Evolutionary conservation across 345 rosid species (phyloP).

Genomic region (Erodium maritimum): DNA sequence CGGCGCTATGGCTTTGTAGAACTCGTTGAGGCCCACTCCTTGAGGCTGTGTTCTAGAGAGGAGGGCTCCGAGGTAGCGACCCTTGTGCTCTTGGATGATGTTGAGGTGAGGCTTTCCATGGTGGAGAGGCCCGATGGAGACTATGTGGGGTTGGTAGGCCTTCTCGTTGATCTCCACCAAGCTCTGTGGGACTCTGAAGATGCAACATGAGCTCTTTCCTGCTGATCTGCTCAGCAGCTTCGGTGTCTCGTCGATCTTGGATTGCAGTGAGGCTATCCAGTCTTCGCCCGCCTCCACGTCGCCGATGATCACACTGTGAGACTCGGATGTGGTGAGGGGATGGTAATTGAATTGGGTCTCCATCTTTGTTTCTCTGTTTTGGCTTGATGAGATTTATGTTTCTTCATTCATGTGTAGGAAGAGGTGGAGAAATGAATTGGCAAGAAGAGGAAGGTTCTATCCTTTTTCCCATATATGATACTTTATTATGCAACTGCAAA

Average conservation of each 20-base stretch:
- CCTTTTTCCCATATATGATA: not conserved
- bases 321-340: not conserved
- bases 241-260: constrained; percentile 12
- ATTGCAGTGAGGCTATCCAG: constrained; percentile 10
- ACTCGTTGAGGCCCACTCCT: constrained; percentile 3
- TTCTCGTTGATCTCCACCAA: constrained; percentile 16
- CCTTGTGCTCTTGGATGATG: constrained; percentile 45
- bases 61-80: constrained; percentile 16
- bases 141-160: constrained; percentile 31
- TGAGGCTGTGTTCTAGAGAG: constrained; percentile 7
- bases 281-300: not conserved
- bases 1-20: constrained; percentile 8
- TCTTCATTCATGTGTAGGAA: not conserved
- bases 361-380: not conserved
- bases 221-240: constrained; percentile 22
- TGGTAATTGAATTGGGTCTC: not conserved
- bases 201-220: constrained; percentile 24
- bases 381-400: not conserved
- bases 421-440: not conserved
- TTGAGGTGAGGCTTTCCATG: constrained; percentile 20
- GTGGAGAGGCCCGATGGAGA: constrained; percentile 42
- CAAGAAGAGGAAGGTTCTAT: not conserved
- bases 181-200: constrained; percentile 37
- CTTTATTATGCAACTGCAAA: not conserved
- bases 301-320: not conserved